phyloP scores from a whole-genome alignment of 257 asterid species.

The Perilla frutescens region DNA sequence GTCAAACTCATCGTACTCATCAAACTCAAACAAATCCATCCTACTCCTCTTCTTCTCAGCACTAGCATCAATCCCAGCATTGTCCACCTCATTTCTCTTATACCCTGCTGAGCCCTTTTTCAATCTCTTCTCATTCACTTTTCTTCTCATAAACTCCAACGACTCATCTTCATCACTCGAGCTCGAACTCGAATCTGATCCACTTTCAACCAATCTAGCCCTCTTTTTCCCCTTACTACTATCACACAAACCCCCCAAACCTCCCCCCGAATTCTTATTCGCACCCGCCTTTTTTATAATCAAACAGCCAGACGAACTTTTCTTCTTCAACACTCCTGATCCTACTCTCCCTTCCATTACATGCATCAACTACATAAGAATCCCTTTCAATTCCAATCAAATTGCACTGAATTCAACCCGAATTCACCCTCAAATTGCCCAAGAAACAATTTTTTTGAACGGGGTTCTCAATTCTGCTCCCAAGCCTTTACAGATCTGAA shows the following conservation, averaged over 20 bases:
- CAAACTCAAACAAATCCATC: conserved; percentile 84
- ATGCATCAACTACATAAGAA: conserved; percentile 43
- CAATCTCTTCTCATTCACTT: conserved; percentile 51
- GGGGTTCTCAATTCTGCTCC: conserved; percentile 31
- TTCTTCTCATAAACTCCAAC: conserved; percentile 68
- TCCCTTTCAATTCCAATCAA: conserved; percentile 42
- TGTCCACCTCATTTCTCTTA: conserved; percentile 49
- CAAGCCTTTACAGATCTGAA: conserved; percentile 67
- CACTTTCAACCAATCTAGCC: conserved; percentile 51
- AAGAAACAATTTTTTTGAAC: conserved; percentile 14
- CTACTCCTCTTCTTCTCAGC: conserved; percentile 67
- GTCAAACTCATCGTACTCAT: conserved; percentile 83
- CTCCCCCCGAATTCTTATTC: conserved; percentile 44
- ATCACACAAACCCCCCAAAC: conserved; percentile 46
- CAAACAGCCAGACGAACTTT: conserved; percentile 86
- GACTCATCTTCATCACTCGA: conserved; percentile 74
- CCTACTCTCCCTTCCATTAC: conserved; percentile 77
- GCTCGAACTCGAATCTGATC: conserved; percentile 49
- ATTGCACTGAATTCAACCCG: conserved; percentile 40
- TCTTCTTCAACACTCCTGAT: conserved; percentile 87
- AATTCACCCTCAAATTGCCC: conserved; percentile 26
- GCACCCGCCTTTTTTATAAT: conserved; percentile 66
- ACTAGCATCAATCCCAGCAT: conserved; percentile 49
- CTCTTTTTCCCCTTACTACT: conserved; percentile 58
- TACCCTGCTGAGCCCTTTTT: conserved; percentile 48